These are phyloP conservation scores for Apiotrichum montevideense DNA, from an alignment of 1,284 basidiomycete genomes.

Conservation along the genomic window DNA sequence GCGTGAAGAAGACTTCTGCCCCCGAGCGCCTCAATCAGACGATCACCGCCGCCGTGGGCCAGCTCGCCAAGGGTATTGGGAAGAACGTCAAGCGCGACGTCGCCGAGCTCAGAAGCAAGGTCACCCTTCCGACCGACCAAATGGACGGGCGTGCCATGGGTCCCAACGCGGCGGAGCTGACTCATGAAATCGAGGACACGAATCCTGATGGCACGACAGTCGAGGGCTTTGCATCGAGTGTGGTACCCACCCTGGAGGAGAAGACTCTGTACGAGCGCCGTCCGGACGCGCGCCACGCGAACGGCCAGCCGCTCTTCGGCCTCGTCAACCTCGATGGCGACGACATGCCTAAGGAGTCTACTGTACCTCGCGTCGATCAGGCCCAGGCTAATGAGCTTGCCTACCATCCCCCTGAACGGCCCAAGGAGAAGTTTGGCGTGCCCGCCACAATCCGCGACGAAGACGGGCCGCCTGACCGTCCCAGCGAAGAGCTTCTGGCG, in stretches of 20 bases:
- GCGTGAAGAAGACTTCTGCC: conserved; percentile 37
- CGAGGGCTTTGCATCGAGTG: conserved; percentile 57
- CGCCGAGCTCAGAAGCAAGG: conserved; percentile 49
- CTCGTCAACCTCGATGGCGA: not conserved
- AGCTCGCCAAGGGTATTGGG: conserved; percentile 41
- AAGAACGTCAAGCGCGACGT: conserved; percentile 43
- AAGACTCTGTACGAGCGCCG: conserved; percentile 53
- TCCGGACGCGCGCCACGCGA: conserved; percentile 32
- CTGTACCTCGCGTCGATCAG: conserved; percentile 6
- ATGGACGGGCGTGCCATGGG: conserved; percentile 31
- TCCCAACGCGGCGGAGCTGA: conserved; percentile 25
- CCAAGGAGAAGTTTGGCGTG: conserved; percentile 45
- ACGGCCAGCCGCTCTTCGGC: conserved; percentile 45
- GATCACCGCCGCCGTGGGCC: conserved; percentile 27
- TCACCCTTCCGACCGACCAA: conserved; percentile 40
- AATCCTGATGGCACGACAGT: conserved; percentile 52
- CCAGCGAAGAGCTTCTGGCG: conserved; percentile 25
- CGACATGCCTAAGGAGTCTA: conserved; percentile 19
- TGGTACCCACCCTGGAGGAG: conserved; percentile 68
- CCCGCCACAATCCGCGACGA: conserved; percentile 53
- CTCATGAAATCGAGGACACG: conserved; percentile 55
- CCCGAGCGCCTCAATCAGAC: conserved; percentile 33
- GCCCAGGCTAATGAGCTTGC: not conserved
- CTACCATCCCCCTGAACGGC: conserved; percentile 18
- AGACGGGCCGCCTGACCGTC: conserved; percentile 24